Evolutionary conservation across 176 grass and related monocot genomes (phyloP).

Genomic region (Oryza coarctata): DNA sequence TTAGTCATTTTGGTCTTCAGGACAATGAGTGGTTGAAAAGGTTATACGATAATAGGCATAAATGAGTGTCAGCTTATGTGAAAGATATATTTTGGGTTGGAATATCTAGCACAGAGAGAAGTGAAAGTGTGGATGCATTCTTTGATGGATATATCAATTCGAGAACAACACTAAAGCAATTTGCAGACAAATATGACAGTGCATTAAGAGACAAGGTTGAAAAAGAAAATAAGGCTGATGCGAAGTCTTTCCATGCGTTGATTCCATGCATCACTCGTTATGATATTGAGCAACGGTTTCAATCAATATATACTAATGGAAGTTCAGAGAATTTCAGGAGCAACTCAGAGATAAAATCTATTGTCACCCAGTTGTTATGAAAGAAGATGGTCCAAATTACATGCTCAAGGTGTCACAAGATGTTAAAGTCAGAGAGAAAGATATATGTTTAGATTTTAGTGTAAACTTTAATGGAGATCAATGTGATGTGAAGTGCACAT

Average conservation of each 20-base stretch:
- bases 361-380: too few species aligned
- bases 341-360: too few species aligned
- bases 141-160: background rate
- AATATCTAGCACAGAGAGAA: background rate
- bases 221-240: too few species aligned
- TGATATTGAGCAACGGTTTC: conserved; percentile 42
- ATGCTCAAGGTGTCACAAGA: too few species aligned
- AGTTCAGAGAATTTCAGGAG: conserved; percentile 4
- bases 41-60: background rate
- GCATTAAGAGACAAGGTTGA: too few species aligned
- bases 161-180: background rate
- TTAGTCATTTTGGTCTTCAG: background rate
- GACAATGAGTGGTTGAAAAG: background rate
- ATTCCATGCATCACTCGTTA: conserved; percentile 30
- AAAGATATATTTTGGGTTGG: background rate
- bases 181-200: background rate
- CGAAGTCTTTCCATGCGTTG: conserved; percentile 19
- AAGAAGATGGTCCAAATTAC: too few species aligned
- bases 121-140: background rate
- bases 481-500: too few species aligned
- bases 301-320: conserved; percentile 25
- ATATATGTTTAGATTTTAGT: too few species aligned
- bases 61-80: background rate
- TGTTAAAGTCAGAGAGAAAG: too few species aligned
- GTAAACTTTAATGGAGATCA: too few species aligned